Conservation (phyloP, 2,329 filamentous ascomycete genomes). For the Nemania serpens region DNA sequence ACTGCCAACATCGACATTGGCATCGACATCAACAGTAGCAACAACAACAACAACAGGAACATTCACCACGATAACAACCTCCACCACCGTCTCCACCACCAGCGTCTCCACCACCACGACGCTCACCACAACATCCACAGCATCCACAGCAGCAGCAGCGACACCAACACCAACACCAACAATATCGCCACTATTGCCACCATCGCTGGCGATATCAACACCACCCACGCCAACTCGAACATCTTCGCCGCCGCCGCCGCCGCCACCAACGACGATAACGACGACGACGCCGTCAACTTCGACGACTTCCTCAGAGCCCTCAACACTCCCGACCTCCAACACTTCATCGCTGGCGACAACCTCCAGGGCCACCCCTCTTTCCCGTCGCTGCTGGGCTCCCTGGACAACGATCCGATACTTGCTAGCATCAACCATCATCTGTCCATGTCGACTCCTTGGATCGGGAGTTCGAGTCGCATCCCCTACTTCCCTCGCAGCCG, state of each 20-base stretch:
- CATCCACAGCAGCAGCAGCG: no score
- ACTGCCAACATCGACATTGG: not conserved
- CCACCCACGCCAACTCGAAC: not conserved
- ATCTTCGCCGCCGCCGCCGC: not conserved
- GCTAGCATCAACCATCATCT: not conserved
- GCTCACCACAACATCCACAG: no score
- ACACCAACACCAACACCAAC: not conserved
- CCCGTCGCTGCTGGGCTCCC: constrained; percentile 1
- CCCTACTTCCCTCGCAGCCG: not conserved
- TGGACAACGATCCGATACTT: constrained; percentile 12
- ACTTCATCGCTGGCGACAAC: not conserved
- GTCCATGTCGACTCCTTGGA: not conserved
- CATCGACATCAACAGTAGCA: not conserved
- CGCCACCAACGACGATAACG: not conserved
- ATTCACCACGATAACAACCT: no score
- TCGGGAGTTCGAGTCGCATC: not conserved
- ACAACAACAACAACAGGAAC: no score
- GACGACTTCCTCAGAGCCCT: no score
- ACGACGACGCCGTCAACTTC: not conserved
- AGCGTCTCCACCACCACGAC: no score
- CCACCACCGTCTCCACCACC: no score
- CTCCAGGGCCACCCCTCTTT: constrained; percentile 3
- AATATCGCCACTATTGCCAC: no score
- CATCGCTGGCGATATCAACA: not conserved
- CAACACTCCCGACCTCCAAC: not conserved